Conservation (phyloP, 345 rosid genomes). For the Camelina sativa region DNA sequence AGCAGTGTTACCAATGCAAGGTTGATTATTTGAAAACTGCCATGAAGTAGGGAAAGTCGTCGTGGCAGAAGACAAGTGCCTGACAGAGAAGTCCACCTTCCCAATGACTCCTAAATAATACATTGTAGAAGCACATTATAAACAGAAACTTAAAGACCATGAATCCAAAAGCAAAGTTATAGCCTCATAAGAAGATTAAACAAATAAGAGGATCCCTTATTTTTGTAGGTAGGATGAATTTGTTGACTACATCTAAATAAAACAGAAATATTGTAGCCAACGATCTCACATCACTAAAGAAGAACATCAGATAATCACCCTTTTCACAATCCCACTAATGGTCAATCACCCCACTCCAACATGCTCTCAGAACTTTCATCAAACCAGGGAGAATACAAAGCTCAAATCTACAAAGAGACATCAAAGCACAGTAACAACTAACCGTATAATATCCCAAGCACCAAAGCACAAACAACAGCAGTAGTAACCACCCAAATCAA, state of each 20-base stretch:
- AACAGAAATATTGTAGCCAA: not conserved
- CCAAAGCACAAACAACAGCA: constrained; percentile 77
- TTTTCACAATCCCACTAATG: not conserved
- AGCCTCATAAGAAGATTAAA: not conserved
- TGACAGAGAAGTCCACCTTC: constrained; percentile 95
- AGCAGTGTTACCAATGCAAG: constrained; percentile 65
- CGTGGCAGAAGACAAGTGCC: constrained; percentile 86
- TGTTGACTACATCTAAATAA: too few relatives aligned
- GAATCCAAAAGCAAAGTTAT: not conserved
- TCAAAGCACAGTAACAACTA: constrained; percentile 34
- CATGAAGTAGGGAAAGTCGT: constrained; percentile 73
- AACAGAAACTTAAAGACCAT: not conserved
- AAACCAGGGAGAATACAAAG: constrained; percentile 2
- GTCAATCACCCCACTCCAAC: constrained; percentile 21
- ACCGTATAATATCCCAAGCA: constrained; percentile 96
- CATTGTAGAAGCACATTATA: constrained; percentile 21
- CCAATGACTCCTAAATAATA: constrained; percentile 79
- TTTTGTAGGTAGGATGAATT: too few relatives aligned
- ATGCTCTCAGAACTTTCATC: constrained; percentile 2
- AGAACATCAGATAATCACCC: constrained; percentile 1
- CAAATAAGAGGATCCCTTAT: too few relatives aligned
- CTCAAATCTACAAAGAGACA: constrained; percentile 4
- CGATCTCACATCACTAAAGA: constrained; percentile 1
- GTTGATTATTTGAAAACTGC: constrained; percentile 63
- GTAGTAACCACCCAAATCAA: constrained; percentile 79